Evolutionary conservation across 2,329 filamentous ascomycete species (phyloP).

Genomic region (Fusarium sp.): DNA sequence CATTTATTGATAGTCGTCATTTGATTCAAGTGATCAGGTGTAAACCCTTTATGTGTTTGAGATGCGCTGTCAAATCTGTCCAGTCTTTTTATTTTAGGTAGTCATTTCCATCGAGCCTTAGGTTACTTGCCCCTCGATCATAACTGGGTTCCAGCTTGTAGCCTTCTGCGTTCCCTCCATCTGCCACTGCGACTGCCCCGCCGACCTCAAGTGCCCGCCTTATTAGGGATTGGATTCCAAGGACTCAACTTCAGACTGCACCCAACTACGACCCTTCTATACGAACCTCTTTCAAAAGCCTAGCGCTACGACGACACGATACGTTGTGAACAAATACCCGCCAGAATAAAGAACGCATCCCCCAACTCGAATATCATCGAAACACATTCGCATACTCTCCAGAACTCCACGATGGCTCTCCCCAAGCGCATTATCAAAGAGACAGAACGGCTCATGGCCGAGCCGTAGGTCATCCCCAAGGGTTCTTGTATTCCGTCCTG

Average conservation of each 20-base stretch:
- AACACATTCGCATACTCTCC: not conserved
- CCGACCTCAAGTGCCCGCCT: constrained; percentile 31
- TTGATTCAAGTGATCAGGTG: not conserved
- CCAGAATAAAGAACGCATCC: not conserved
- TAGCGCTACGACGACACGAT: constrained; percentile 5
- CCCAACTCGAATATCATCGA: not conserved
- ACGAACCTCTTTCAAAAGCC: constrained; percentile 5
- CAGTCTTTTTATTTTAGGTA: not conserved
- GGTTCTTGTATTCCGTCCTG: constrained; percentile 10
- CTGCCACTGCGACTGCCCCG: constrained; percentile 24
- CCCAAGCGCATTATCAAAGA: constrained; percentile 99
- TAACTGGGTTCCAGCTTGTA: not conserved
- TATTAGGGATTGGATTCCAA: constrained; percentile 28
- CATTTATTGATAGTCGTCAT: constrained; percentile 12
- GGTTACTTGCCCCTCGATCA: constrained; percentile 15
- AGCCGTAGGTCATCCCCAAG: constrained; percentile 76
- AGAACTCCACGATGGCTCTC: constrained; percentile 71
- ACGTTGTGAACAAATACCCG: not conserved
- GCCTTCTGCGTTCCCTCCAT: not conserved
- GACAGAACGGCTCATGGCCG: constrained; percentile 95
- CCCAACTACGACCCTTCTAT: constrained; percentile 19
- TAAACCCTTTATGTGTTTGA: not conserved
- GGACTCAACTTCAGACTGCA: constrained; percentile 23
- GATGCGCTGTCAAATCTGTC: not conserved
- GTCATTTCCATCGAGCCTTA: not conserved